These are phyloP conservation scores for Syncephalis fuscata DNA, from an alignment of 371 early-diverging fungal genomes.

Conservation along the genomic window DNA sequence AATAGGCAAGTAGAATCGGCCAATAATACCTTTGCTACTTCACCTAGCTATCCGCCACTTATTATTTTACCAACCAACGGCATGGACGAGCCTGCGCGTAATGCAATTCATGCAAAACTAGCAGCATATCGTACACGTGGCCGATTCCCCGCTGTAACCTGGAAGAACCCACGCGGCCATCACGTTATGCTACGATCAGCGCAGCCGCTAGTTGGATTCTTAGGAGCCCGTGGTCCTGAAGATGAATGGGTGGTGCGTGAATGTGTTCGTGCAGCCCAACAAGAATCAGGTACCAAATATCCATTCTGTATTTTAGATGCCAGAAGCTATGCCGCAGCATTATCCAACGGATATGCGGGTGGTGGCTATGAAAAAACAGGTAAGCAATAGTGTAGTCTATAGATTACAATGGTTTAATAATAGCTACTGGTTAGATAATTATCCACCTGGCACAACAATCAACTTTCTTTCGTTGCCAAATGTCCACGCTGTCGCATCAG, in stretches of 20 bases:
- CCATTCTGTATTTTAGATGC: constrained; percentile 22
- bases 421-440: constrained; percentile 9
- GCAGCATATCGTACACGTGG: constrained; percentile 4
- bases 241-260: constrained; percentile 6
- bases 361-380: constrained; percentile 22
- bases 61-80: constrained; percentile 5
- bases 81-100: neutral
- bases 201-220: constrained; percentile 7
- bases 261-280: constrained; percentile 4
- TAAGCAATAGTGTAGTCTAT: constrained; percentile 1
- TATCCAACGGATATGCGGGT: constrained; percentile 14
- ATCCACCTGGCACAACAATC: constrained; percentile 15
- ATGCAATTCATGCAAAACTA: neutral
- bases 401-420: neutral
- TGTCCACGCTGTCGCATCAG: constrained; percentile 15
- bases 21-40: constrained; percentile 3
- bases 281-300: neutral
- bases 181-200: constrained; percentile 6
- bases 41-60: constrained; percentile 6
- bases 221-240: constrained; percentile 5
- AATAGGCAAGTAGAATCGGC: constrained; percentile 2
- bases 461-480: constrained; percentile 14
- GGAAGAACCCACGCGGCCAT: constrained; percentile 6
- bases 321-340: constrained; percentile 13
- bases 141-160: constrained; percentile 7